Evolutionary conservation across 208 protist species (phyloP), one percentile per base, ranked within the genome.

Genomic region (Spironucleus salmonicida): DNA sequence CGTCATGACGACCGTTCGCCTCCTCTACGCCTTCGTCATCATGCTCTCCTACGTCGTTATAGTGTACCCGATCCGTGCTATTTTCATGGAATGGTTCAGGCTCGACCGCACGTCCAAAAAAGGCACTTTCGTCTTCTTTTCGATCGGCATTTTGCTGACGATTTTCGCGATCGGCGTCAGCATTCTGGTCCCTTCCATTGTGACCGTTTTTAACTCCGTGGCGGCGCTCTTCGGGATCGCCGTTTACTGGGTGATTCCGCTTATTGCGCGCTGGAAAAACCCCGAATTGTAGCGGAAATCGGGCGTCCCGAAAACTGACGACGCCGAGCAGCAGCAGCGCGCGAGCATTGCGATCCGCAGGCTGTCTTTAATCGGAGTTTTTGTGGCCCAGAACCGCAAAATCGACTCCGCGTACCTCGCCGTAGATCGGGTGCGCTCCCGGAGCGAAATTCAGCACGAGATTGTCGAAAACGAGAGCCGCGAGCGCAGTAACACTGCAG

Each of bases 11-110:
- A 30, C 35, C 35, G 30, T 67, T n/a, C 26, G 34, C 29, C 61
- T 67, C 30, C 61, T 67, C 15, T 67, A 67, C 61, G 61, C 61
- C 15, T n/a, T n/a, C 29, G 61, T 67, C 23, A 30, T 67, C 30
- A 15, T 34, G 13, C 23, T 67, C 15, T 40, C 34, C 23, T 40
- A 39, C 15, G 61, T 34, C 13, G 15, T 67, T 38, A 67, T 40
- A 13, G 15, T 67, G 26, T 38, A 39, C 35, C 61, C 61, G 35
- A 40, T 67, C 23, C 61, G 61, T 23, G 34, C 35, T 23, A 38
- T 38, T 30, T 23, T 67, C 61, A n/a, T 67, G 29, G 15, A 13
- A 19, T 67, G 61, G 61, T 67, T 15, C 23, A 40, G 15, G 23
- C 15, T 67, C 13, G 34, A 67, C 15, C 19, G 35, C 13, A 13